phyloP scores from a whole-genome alignment of 495 filamentous ascomycete genomes.

The Daldinia concentrica region DNA sequence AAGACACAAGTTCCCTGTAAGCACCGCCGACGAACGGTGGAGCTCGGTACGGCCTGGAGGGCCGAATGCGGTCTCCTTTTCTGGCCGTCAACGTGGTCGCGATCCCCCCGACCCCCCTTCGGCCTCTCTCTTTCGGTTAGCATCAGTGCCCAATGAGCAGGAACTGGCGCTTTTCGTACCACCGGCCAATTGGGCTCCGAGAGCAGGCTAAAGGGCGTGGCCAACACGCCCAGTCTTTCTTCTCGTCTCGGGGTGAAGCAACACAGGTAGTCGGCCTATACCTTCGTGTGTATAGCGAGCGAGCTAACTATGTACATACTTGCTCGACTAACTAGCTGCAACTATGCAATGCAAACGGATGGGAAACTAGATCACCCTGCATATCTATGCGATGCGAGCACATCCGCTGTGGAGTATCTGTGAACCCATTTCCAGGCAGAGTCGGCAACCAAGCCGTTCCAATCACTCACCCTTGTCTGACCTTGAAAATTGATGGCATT shows the following conservation, averaged over 20 bases:
- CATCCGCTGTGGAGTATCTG: slow-evolving; percentile 44
- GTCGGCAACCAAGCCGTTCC: slow-evolving; percentile 44
- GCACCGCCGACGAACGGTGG: slow-evolving; percentile 39
- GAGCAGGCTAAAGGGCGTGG: slow-evolving; percentile 18
- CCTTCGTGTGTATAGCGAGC: slow-evolving; percentile 9
- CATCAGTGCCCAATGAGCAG: slow-evolving; percentile 45
- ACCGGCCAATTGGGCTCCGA: slow-evolving; percentile 44
- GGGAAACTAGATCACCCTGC: slow-evolving; percentile 43
- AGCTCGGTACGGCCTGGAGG: slow-evolving; percentile 40
- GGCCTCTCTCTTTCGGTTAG: slow-evolving; percentile 35
- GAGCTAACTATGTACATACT: slow-evolving; percentile 1
- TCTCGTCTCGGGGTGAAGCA: slow-evolving; percentile 13
- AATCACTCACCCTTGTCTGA: slow-evolving; percentile 40
- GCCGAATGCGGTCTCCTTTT: slow-evolving; percentile 43
- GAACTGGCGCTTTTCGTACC: slow-evolving; percentile 26
- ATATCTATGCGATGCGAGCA: slow-evolving; percentile 44
- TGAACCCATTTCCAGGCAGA: slow-evolving; percentile 43
- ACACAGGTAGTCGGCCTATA: slow-evolving; percentile 14
- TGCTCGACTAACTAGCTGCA: slow-evolving; percentile 27
- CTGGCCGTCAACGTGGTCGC: slow-evolving; percentile 40
- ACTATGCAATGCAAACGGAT: slow-evolving; percentile 41
- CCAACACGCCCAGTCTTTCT: slow-evolving; percentile 21
- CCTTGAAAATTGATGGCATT: slow-evolving; percentile 38
- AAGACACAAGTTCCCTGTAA: slow-evolving; percentile 17
- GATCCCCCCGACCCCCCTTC: slow-evolving; percentile 28